Base-by-base conservation (phyloP, 305 asterid genomes). In the Ajuga reptans region DNA sequence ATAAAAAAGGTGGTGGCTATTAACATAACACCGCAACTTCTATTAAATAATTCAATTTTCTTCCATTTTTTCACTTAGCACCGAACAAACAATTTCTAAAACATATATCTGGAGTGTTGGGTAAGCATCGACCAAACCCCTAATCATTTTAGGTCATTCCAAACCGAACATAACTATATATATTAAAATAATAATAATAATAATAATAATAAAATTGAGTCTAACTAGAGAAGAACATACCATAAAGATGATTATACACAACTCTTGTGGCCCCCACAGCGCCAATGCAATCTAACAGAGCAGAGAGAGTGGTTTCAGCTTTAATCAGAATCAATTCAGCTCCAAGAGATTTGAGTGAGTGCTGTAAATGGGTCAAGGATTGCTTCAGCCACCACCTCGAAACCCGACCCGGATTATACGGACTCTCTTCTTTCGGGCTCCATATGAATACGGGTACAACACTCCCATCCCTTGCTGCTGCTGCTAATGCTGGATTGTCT, bases 341-440 rank as follows among this genome's bases (percentile, higher is more conserved):
- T 52, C 98, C 98, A 55, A 92, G 92, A 66, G 95, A 84, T 77
- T 66, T 86, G 75, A 92, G 73, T 0, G 97, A 88, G 24, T 80
- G 89, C 72, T 84, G 86, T 78, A 92, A 74, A 46, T 90, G 90
- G 18, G 82, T 64, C 18, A 92, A 90, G 47, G 97, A 92, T 37
- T 88, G 94, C 79, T 92, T 92, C 65, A 92, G 73, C 97, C 97
- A 92, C 98, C 98, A 90, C 60, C 98, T 75, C 1, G 97, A 92
- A 69, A 87, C 98, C 52, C 98, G 84, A 29, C 98, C 97, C 0
- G 98, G 95, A 18, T 85, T 77, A 76, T 81, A 92, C 3, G 81
- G 89, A 3, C 87, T 95, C 76, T 92, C 97, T 73, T 92, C 98
- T 57, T 79, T 62, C 4, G 98, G 97, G 75, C 98, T 80, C 98